Base-by-base conservation (phyloP, 805 yeast genomes). In the Saccharomycopsis microspora region DNA sequence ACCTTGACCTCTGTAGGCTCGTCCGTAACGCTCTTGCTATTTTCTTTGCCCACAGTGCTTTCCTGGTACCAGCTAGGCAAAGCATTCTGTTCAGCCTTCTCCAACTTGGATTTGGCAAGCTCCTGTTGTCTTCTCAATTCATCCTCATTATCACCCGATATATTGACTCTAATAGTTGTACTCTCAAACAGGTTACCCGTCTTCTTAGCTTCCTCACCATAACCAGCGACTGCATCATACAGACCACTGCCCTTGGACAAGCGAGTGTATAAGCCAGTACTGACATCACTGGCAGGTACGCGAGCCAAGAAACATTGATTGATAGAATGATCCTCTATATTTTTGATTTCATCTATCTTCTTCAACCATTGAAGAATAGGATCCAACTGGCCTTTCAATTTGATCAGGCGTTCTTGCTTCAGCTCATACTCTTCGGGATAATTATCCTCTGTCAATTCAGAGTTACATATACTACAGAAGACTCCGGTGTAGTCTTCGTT, bases 1-100 rank as follows among this genome's bases (percentile, higher is more conserved):
- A 43, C 31, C 39, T 37, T 39, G 6, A 36, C 39, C 27, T 28
- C 46, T 36, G 42, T 35, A 31, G 40, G 31, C 38, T 30, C 30
- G 10, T 45, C 38, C 3, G 38, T 39, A 31, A 32, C 34, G 33
- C 10, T 37, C 35, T 29, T 28, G 19, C 33, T 38, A 29, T 7
- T 43, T 5, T 49, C 55, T 55, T 80, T 71, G 42, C 95, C 96
- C 55, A 90, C 90, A 0, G 99, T 89, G 60, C 90, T 79, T 56
- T 82, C 82, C 54, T 83, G 78, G 61, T 93, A 96, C 99, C 99
- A 93, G 32, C 93, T 82, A 5, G 99, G 99, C 55, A 93, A 71
- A 3, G 96, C 96, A 61, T 93, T 93, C 63, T 90, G 96, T 60
- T 84, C 82, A 63, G 89, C 63, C 74, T 81, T 63, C 27, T 47